These are phyloP conservation scores for Leccinum subgranulosum DNA, from an alignment of 768 basidiomycete genomes.

Conservation along the genomic window DNA sequence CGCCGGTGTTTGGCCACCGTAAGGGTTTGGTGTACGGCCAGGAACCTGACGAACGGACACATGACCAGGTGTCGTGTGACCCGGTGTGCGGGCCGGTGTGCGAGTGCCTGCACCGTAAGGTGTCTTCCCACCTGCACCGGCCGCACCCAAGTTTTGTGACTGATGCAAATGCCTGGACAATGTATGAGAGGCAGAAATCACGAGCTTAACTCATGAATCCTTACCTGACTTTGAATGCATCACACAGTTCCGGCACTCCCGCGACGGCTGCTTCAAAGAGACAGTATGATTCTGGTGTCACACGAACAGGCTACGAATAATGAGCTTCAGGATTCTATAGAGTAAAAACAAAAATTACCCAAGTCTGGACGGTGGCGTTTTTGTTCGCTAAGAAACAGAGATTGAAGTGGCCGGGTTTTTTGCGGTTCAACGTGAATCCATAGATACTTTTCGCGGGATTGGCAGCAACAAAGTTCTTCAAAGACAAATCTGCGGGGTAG, in stretches of 20 bases:
- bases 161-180: constrained; percentile 67
- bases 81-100: constrained; percentile 72
- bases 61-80: constrained; percentile 77
- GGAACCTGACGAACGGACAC: constrained; percentile 67
- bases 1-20: constrained; percentile 44
- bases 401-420: constrained; percentile 89
- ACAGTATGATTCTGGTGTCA: constrained; percentile 85
- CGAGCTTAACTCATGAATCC: constrained; percentile 8
- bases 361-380: constrained; percentile 83
- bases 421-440: constrained; percentile 88
- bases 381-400: constrained; percentile 93
- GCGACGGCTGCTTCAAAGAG: constrained; percentile 88
- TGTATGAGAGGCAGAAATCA: constrained; percentile 6
- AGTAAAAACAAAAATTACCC: constrained; percentile 49
- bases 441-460: constrained; percentile 96
- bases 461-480: constrained; percentile 88
- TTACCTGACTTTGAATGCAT: constrained; percentile 92
- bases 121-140: constrained; percentile 66
- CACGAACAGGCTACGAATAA: constrained; percentile 68
- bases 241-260: constrained; percentile 90
- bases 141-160: constrained; percentile 58
- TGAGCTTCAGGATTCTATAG: neutral
- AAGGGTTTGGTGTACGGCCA: constrained; percentile 79
- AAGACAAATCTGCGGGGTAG: constrained; percentile 60
- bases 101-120: constrained; percentile 74